Conservation (phyloP, 306 rosid genomes). For the cucumber (Cucumis sativus) region DNA sequence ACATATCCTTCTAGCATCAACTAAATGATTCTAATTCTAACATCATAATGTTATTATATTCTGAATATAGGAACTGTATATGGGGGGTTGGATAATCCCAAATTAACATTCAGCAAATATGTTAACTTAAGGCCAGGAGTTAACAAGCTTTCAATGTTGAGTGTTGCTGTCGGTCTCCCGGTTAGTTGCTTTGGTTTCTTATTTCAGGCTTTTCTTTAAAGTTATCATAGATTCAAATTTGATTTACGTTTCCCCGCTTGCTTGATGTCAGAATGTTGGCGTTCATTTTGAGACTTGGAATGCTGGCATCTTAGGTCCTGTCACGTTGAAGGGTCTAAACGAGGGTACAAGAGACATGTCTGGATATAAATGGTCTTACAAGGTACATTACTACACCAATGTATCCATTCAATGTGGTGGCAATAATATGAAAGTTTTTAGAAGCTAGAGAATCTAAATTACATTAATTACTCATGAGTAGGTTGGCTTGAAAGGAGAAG, state of each 20-base stretch:
- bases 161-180: constrained; percentile 78
- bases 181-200: constrained; percentile 34
- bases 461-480: constrained; percentile 15
- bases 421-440: background rate
- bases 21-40: constrained; percentile 9
- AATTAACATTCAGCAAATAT: constrained; percentile 43
- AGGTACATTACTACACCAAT: constrained; percentile 30
- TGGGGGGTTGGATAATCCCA: constrained; percentile 43
- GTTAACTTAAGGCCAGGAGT: constrained; percentile 59
- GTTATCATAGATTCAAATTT: background rate
- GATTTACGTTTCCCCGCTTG: background rate
- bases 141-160: constrained; percentile 82
- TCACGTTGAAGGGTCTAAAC: constrained; percentile 64
- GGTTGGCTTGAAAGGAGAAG: constrained; percentile 83
- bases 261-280: constrained; percentile 61
- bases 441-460: background rate
- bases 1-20: background rate
- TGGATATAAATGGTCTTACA: constrained; percentile 73
- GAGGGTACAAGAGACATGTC: constrained; percentile 87
- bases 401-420: background rate
- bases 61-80: constrained; percentile 55
- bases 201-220: background rate
- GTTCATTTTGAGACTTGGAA: constrained; percentile 82
- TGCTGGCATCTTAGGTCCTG: constrained; percentile 85
- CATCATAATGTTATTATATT: constrained; percentile 1